Evolutionary conservation across 78 protist genomes (phyloP).

Genomic region (Isochrysis galbana): DNA sequence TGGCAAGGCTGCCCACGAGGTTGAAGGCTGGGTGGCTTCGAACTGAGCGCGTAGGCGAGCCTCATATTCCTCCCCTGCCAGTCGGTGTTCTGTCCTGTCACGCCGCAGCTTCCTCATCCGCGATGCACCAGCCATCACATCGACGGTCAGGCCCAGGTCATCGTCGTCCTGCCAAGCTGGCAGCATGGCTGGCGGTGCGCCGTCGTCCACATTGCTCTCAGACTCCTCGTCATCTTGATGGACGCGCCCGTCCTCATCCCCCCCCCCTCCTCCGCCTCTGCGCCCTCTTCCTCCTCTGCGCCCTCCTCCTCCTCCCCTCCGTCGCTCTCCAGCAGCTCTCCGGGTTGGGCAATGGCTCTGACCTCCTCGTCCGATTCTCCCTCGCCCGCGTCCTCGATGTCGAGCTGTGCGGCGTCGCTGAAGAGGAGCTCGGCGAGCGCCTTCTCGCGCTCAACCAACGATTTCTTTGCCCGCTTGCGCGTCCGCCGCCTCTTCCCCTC

Average conservation of each 20-base stretch:
- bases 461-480: neutral
- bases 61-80: conserved; percentile 35
- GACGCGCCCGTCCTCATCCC: neutral
- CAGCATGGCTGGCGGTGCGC: neutral
- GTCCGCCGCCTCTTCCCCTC: neutral
- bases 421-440: neutral
- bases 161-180: conserved; percentile 41
- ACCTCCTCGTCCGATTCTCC: neutral
- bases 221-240: no score
- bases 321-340: no score
- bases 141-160: neutral
- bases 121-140: neutral
- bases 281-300: neutral
- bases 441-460: neutral
- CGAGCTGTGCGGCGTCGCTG: neutral
- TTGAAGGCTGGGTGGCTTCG: neutral
- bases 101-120: conserved; percentile 37
- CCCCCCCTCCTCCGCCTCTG: neutral
- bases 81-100: neutral
- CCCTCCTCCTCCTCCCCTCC: neutral
- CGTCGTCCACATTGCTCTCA: neutral
- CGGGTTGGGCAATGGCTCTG: no score
- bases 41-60: conserved; percentile 20
- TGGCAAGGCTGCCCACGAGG: neutral
- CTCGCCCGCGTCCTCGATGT: neutral